These are phyloP conservation scores for Spathaspora sp. DNA, from an alignment of 1,139 yeast species.

Conservation along the genomic window DNA sequence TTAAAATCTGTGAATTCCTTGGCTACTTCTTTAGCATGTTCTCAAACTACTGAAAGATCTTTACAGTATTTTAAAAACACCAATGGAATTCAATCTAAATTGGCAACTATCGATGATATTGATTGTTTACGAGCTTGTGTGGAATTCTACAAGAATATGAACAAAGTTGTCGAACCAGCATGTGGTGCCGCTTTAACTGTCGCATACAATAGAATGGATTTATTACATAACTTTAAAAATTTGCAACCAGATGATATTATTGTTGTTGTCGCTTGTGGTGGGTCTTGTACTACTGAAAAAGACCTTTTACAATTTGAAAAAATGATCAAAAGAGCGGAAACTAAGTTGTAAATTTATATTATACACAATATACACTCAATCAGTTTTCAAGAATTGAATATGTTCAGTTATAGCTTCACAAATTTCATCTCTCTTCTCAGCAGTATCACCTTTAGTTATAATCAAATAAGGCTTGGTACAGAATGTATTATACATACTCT, in stretches of 20 bases:
- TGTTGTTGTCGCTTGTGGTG: conserved; percentile 66
- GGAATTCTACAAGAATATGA: conserved; percentile 47
- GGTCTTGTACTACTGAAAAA: conserved; percentile 40
- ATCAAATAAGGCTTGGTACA: conserved; percentile 25
- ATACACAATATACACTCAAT: not conserved
- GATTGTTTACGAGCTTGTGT: conserved; percentile 56
- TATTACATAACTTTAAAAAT: conserved; percentile 31
- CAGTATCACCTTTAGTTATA: conserved; percentile 16
- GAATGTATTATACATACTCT: conserved; percentile 28
- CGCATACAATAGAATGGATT: conserved; percentile 38
- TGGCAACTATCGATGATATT: conserved; percentile 52
- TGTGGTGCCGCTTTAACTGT: conserved; percentile 70
- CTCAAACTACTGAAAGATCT: conserved; percentile 49
- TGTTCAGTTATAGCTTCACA: conserved; percentile 28
- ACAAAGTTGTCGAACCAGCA: conserved; percentile 66
- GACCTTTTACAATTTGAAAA: conserved; percentile 16
- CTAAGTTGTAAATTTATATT: conserved; percentile 11
- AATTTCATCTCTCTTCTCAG: conserved; percentile 22
- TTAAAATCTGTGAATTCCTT: conserved; percentile 50
- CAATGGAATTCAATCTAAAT: conserved; percentile 28
- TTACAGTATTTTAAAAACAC: conserved; percentile 39
- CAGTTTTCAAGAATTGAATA: conserved; percentile 20
- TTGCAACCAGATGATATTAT: conserved; percentile 49
- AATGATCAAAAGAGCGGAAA: conserved; percentile 13
- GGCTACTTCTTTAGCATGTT: conserved; percentile 64